Base-by-base conservation (phyloP, 23 red algal genomes). In the Gracilariopsis chorda region DNA sequence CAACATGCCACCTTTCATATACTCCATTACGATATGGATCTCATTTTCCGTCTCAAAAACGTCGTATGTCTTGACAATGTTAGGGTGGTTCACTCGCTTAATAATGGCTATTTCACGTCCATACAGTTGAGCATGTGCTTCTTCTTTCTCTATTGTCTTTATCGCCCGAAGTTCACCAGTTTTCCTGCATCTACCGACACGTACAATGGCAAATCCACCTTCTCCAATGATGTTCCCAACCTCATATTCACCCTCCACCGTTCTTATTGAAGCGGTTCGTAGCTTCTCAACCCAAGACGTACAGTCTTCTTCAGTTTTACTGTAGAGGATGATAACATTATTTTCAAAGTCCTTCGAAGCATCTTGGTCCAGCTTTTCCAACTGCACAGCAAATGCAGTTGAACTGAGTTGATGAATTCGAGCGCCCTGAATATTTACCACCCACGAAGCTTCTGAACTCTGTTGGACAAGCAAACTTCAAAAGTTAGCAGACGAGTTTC, bases 1-100 rank as follows among this genome's bases (percentile, higher is more conserved):
- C 20, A 98, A 86, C 87, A 93, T 92, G 30, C 96, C 96, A 39
- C 96, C 96, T 67, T 74, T 60, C 46, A 92, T 80, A 48, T 95
- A 95, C 25, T 98, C 96, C 91, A 98, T 94, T 23, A 98, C 96
- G 69, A 98, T 78, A 55, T 98, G 91, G 46, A 98, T 83, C 24
- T 98, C 61, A 21, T 88, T 78, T 13, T 76, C 55, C 19, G 87
- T 93, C 71, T 98, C 90, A 73, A 95, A 95, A 7, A 93, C 88
- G 58, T 94, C 96, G 83, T 83, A 92, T 27, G 92, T 94, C 51
- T 71, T 83, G 20, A 98, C 96, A 44, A 94, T 86, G 49, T 94
- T 94, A 32, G 92, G 92, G 79, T 98, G 96, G 28, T 92, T 80
- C 6, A 98, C 90, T 17, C 79, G 51, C 59, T 87, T 86, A 23